phyloP scores from a whole-genome alignment of 305 asterid genomes.

The Plantago rigida region DNA sequence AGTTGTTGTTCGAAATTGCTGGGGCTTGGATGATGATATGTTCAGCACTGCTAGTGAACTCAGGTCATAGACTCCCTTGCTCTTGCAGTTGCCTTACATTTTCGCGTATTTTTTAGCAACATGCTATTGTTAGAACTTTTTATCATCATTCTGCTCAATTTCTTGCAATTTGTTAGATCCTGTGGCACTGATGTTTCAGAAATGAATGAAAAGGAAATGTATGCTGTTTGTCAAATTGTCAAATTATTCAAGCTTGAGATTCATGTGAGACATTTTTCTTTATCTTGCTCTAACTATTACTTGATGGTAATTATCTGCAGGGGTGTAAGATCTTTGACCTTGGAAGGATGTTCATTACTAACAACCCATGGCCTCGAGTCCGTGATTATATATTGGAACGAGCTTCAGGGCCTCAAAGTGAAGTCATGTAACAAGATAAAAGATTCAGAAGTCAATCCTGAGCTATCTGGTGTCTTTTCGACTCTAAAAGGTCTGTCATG shows the following conservation, averaged over 20 bases:
- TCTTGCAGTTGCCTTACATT: neutral
- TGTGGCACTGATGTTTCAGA: too few species aligned
- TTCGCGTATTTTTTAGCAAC: neutral
- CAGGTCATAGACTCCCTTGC: constrained; percentile 36
- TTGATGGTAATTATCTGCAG: constrained; percentile 29
- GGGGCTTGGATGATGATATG: constrained; percentile 63
- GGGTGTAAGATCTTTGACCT: constrained; percentile 41
- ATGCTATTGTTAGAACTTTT: too few species aligned
- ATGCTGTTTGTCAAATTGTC: too few species aligned
- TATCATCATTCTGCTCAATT: too few species aligned
- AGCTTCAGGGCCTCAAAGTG: constrained; percentile 59
- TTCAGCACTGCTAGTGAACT: constrained; percentile 41
- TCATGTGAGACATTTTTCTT: neutral
- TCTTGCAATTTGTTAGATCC: too few species aligned
- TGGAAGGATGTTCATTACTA: constrained; percentile 69
- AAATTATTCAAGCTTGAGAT: too few species aligned
- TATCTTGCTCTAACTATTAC: constrained; percentile 2
- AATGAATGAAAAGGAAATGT: too few species aligned
- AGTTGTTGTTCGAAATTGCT: constrained; percentile 40
- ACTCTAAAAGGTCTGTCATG: constrained; percentile 57
- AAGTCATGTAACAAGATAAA: constrained; percentile 56
- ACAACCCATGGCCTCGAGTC: constrained; percentile 59
- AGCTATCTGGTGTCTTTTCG: constrained; percentile 46
- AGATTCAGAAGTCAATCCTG: constrained; percentile 51
- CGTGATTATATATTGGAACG: constrained; percentile 45